Evolutionary conservation across 2,329 filamentous ascomycete genomes (phyloP), one percentile per base, ranked within the genome.

Genomic region (Reticulascus tulasneorum): DNA sequence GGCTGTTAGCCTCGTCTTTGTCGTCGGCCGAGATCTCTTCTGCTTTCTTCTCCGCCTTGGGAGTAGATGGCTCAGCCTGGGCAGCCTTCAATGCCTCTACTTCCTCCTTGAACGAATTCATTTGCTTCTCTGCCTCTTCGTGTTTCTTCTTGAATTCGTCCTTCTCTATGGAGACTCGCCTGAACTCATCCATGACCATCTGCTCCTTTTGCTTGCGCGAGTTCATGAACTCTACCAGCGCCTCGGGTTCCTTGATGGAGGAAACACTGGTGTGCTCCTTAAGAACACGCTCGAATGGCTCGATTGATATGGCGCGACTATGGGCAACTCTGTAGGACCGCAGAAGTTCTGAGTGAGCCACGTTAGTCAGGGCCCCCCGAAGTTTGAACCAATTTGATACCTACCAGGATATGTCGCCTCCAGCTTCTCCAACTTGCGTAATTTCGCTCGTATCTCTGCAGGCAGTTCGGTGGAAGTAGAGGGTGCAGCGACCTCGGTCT

Each of bases 171-270:
- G 88, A 84, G 0, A 97, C 80, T 10, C 88, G 75, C 64, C 94
- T 96, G 38, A 96, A 70, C 61, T 98, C 93, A 29, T 94, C 85
- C 77, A 94, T 82, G 4, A 94, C 82, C 86, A 98, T 94, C 51
- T 94, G 87, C 26, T 83, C 82, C 54, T 94, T 91, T 35, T 90
- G 62, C 43, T 82, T 91, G 25, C 94, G 64, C 59, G 96, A 88
- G 49, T 84, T 88, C 19, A 98, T 71, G 53, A 96, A 98, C 60
- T 97, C 91, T 7, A 89, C 77, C 22, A 98, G 71, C 3, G 89
- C 84, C 35, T 79, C 77, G 0, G 91, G 87, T 41, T 98, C 93
- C 48, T 72, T 75, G 50, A 98, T 95, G 12, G 88, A 91, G 5
- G 86, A 86, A 23, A 97, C 68, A 3, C 93, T 91, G 0, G 93